These are phyloP conservation scores for Cryptococcus sp. DNA, from an alignment of 1,284 basidiomycete genomes.

Conservation along the genomic window DNA sequence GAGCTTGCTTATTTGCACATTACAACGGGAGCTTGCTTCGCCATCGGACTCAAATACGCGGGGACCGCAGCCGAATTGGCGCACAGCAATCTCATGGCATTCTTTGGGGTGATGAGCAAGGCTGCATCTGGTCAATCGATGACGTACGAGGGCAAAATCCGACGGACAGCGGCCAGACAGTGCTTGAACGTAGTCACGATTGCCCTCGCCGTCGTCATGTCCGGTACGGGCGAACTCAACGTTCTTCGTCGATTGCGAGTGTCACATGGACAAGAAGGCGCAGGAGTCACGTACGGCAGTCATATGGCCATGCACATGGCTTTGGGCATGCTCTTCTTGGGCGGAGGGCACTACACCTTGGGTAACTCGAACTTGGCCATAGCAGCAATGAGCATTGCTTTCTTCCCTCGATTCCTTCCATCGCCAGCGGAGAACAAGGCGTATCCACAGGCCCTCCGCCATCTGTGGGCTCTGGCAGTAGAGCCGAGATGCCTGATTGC, in stretches of 20 bases:
- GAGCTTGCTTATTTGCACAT: constrained; percentile 88
- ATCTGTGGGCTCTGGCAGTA: constrained; percentile 92
- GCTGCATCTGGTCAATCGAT: constrained; percentile 62
- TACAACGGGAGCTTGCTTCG: constrained; percentile 86
- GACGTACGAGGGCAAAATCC: constrained; percentile 79
- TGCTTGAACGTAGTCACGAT: constrained; percentile 85
- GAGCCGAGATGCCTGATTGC: constrained; percentile 91
- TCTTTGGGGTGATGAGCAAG: constrained; percentile 70
- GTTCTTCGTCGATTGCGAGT: constrained; percentile 84
- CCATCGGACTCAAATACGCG: constrained; percentile 87
- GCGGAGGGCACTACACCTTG: constrained; percentile 87
- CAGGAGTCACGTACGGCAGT: constrained; percentile 77
- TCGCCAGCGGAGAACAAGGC: constrained; percentile 82
- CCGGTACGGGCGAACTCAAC: constrained; percentile 91
- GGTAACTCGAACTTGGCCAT: constrained; percentile 89
- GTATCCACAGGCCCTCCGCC: constrained; percentile 89
- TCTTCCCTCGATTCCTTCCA: constrained; percentile 84
- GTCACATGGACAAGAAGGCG: constrained; percentile 84
- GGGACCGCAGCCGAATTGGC: constrained; percentile 87
- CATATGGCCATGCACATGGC: constrained; percentile 92
- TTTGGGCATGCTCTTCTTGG: constrained; percentile 89
- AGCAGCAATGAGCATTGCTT: constrained; percentile 82
- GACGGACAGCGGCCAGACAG: constrained; percentile 81
- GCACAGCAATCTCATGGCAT: constrained; percentile 74
- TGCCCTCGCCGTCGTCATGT: constrained; percentile 87